Percentiles rank a stretch among this genome's conserved stretches.
These are phyloP conservation scores for Clarkia xantiana DNA, from an alignment of 345 rosid species.

Conservation along the genomic window DNA sequence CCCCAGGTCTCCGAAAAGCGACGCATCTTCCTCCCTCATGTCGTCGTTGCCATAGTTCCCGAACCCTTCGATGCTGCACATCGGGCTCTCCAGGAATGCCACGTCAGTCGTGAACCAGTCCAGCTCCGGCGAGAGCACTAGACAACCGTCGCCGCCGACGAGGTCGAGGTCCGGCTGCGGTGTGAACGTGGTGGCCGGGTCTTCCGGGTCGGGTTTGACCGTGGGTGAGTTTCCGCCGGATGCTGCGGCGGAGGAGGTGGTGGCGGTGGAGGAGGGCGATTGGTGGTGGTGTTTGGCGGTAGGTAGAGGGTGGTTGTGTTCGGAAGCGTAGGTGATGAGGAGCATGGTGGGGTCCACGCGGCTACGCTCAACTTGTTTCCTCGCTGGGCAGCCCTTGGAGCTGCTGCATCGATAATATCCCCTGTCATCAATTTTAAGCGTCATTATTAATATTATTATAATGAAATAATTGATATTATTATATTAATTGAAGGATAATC, in stretches of 20 bases:
- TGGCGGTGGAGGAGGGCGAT: slow-evolving; percentile 9
- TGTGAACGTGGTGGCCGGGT: slow-evolving; percentile 8
- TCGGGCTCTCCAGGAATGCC: slow-evolving; percentile 22
- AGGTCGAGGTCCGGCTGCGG: background rate
- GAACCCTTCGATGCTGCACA: slow-evolving; percentile 11
- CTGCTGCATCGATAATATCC: slow-evolving; percentile 75
- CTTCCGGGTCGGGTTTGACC: slow-evolving; percentile 3
- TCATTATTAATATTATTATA: background rate
- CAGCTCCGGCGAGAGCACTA: slow-evolving; percentile 28
- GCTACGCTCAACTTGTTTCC: slow-evolving; percentile 72
- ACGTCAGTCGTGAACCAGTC: slow-evolving; percentile 46
- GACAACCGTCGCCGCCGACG: slow-evolving; percentile 13
- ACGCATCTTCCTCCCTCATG: slow-evolving; percentile 35
- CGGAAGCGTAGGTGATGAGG: slow-evolving; percentile 49
- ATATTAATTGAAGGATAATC: background rate
- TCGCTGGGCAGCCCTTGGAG: slow-evolving; percentile 70
- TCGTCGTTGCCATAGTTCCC: slow-evolving; percentile 15
- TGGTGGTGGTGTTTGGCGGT: slow-evolving; percentile 21
- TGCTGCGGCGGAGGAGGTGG: slow-evolving; percentile 1
- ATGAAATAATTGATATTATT: too few relatives aligned
- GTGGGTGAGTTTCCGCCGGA: background rate
- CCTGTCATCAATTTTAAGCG: slow-evolving; percentile 18
- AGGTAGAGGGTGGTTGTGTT: slow-evolving; percentile 53
- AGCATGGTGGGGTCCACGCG: slow-evolving; percentile 49
- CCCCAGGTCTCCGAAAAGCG: slow-evolving; percentile 51